These are phyloP conservation scores for Mycena chlorophos DNA, from an alignment of 768 basidiomycete genomes.

Conservation along the genomic window DNA sequence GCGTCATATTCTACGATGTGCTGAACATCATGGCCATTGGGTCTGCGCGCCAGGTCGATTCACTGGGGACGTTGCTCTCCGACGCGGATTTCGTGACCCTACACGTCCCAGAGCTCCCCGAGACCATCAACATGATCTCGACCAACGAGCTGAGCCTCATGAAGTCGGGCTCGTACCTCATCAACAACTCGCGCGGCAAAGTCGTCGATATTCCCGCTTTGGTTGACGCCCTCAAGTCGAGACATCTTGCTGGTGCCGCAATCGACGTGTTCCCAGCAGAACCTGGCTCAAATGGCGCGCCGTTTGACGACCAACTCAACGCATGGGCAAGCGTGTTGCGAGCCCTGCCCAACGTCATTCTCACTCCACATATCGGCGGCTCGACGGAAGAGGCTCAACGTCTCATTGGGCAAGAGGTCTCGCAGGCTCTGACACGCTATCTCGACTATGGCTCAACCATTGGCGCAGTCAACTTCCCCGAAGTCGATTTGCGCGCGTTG, in stretches of 20 bases:
- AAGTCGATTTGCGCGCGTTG: slow-evolving; percentile 94
- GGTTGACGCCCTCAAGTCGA: slow-evolving; percentile 75
- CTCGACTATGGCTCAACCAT: slow-evolving; percentile 88
- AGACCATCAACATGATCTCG: slow-evolving; percentile 94
- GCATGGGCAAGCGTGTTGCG: slow-evolving; percentile 78
- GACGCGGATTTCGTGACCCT: slow-evolving; percentile 93
- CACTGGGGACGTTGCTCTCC: slow-evolving; percentile 68
- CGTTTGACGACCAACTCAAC: slow-evolving; percentile 89
- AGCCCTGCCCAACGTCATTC: slow-evolving; percentile 83
- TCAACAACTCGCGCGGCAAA: slow-evolving; percentile 96
- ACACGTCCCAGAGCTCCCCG: slow-evolving; percentile 94
- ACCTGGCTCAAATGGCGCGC: slow-evolving; percentile 86
- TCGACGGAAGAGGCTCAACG: slow-evolving; percentile 98
- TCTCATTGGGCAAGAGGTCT: slow-evolving; percentile 96
- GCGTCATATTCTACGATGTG: slow-evolving; percentile 93
- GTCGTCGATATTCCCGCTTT: slow-evolving; percentile 96
- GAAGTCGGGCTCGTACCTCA: slow-evolving; percentile 93
- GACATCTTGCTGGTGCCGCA: slow-evolving; percentile 84
- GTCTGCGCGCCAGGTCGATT: slow-evolving; percentile 86
- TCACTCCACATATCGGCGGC: slow-evolving; percentile 98
- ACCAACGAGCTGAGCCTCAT: slow-evolving; percentile 75
- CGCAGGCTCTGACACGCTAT: slow-evolving; percentile 81
- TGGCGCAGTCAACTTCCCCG: slow-evolving; percentile 98
- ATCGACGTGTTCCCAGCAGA: slow-evolving; percentile 95
- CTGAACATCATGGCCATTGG: slow-evolving; percentile 98